phyloP scores from a whole-genome alignment of 2,329 filamentous ascomycete genomes.

The Sporothrix phasma region DNA sequence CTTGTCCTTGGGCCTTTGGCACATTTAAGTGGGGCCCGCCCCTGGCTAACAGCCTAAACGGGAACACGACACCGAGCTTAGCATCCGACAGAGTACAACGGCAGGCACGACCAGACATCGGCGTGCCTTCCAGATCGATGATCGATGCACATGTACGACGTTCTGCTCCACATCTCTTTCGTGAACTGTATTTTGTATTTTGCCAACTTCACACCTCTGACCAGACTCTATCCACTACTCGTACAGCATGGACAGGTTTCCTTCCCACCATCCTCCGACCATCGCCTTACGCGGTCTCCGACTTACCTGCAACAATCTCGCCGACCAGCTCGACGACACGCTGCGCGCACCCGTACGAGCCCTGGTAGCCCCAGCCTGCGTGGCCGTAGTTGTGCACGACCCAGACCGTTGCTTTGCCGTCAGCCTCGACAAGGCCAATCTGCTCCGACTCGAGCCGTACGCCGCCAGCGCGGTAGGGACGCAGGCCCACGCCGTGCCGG shows the following conservation, averaged over 20 bases:
- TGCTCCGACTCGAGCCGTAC: constrained; percentile 65
- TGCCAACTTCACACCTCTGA: no score
- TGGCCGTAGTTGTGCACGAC: constrained; percentile 80
- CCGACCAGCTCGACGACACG: constrained; percentile 56
- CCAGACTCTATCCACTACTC: no score
- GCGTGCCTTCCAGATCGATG: no score
- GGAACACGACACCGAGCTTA: not conserved
- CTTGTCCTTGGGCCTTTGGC: not conserved
- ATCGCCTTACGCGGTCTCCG: not conserved
- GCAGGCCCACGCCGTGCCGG: constrained; percentile 70
- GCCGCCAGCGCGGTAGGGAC: constrained; percentile 64
- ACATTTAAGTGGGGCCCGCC: not conserved
- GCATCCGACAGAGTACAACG: not conserved
- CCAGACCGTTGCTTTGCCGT: constrained; percentile 38
- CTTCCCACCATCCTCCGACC: no score
- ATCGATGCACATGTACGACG: no score
- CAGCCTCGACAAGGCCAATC: constrained; percentile 28
- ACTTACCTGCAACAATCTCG: constrained; percentile 30
- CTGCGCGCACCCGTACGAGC: constrained; percentile 60
- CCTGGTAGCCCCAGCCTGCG: constrained; percentile 66
- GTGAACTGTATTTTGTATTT: no score
- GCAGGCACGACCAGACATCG: not conserved
- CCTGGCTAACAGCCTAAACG: not conserved
- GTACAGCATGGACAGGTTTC: no score
- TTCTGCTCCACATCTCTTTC: no score